Conservation (phyloP, 345 rosid genomes). For the Toxicodendron radicans region DNA sequence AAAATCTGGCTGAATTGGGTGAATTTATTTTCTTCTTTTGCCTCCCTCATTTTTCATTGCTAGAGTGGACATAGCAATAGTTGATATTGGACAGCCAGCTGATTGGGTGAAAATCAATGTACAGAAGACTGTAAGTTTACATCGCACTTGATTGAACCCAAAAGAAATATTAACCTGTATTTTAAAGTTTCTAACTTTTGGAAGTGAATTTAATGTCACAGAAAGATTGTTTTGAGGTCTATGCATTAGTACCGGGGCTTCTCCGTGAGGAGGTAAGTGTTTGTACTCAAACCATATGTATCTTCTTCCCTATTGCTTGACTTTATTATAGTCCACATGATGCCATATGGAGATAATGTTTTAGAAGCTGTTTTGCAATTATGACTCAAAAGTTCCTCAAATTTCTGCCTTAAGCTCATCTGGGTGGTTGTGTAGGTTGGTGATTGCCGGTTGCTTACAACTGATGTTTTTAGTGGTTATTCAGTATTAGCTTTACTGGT, state of each 20-base stretch:
- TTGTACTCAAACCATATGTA: background rate
- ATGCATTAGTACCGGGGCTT: constrained; percentile 76
- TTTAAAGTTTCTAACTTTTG: background rate
- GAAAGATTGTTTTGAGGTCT: constrained; percentile 71
- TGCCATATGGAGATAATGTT: background rate
- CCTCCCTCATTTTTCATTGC: constrained; percentile 3
- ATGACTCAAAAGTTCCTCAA: background rate
- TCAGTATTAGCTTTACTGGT: background rate
- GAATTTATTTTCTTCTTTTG: constrained; percentile 6
- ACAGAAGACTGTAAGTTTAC: constrained; percentile 56
- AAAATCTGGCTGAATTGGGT: background rate
- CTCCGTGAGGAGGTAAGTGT: constrained; percentile 64
- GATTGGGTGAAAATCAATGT: constrained; percentile 81
- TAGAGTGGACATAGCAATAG: constrained; percentile 54
- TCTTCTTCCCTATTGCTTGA: background rate
- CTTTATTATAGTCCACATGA: background rate
- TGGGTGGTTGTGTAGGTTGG: background rate
- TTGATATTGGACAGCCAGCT: constrained; percentile 63
- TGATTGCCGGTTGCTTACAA: background rate
- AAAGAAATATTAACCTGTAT: background rate
- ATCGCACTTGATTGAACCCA: background rate
- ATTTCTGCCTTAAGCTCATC: background rate
- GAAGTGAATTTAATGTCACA: constrained; percentile 25
- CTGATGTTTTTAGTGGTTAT: background rate
- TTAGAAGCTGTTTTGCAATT: background rate